phyloP scores from a whole-genome alignment of 1,139 yeast species.

The Protomyces lactucae-debilis region DNA sequence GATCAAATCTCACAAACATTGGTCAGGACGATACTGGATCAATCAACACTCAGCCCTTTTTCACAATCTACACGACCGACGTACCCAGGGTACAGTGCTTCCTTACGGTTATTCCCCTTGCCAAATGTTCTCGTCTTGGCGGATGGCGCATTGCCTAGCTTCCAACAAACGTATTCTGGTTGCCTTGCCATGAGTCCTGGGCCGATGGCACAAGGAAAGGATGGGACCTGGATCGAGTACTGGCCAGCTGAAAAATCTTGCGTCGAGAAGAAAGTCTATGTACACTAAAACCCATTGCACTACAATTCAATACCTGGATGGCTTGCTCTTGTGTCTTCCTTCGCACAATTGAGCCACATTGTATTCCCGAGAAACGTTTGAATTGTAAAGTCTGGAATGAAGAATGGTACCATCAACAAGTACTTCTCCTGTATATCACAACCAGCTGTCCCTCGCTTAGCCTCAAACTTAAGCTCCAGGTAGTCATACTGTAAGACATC shows the following conservation, averaged over 20 bases:
- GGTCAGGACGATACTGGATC: constrained; percentile 54
- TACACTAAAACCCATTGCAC: neutral
- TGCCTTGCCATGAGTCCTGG: constrained; percentile 30
- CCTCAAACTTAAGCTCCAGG: neutral
- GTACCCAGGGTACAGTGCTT: constrained; percentile 63
- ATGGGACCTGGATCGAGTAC: constrained; percentile 28
- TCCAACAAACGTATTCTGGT: constrained; percentile 28
- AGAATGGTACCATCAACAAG: neutral
- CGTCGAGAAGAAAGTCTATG: constrained; percentile 2
- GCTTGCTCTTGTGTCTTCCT: neutral
- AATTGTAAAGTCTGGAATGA: neutral
- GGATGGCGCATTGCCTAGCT: constrained; percentile 27
- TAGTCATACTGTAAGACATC: neutral
- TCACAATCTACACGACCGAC: constrained; percentile 56
- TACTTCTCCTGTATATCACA: neutral
- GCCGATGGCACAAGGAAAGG: constrained; percentile 15
- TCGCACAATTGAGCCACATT: neutral
- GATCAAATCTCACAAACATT: constrained; percentile 22
- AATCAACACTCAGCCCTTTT: constrained; percentile 83
- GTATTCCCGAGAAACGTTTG: neutral
- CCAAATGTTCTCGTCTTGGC: constrained; percentile 28
- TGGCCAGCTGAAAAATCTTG: constrained; percentile 17
- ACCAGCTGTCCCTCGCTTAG: neutral
- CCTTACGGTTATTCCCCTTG: constrained; percentile 49
- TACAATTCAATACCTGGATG: neutral